Base-by-base conservation (phyloP, 768 basidiomycete genomes). In the Crepidotus variabilis region DNA sequence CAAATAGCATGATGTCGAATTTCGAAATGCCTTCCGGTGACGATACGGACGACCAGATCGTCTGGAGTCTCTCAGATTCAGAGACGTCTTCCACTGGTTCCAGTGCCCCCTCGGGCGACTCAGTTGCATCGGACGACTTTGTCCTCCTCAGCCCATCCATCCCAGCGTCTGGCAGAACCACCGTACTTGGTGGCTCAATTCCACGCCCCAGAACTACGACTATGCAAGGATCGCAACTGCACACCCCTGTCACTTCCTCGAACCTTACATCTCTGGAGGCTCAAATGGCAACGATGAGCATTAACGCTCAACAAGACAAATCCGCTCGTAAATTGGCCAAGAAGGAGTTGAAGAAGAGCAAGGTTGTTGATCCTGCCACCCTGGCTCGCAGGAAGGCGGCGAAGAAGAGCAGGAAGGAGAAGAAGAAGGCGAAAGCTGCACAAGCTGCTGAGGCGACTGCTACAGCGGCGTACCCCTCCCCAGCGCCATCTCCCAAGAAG, bases 31-130 rank as follows among this genome's bases (percentile, higher is more conserved):
- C 46, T 49, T 58, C 51, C 55, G 47, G 49, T 32, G 71, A 72
- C 55, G 70, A 74, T 47, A 80, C 78, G 0, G 82, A 81, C 61
- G 83, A 86, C 59, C 81, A 84, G 64, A 80, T 86, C 46, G 78
- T 85, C 18, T 83, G 78, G 75, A 70, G 64, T 39, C 61, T 77
- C 47, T 73, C 80, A 39, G 74, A 75, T 28, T 64, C 54, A 24
- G 69, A 66, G 33, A 58, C 61, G 36, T 13, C 32, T 9, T 65
- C 69, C 21, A 66, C 69, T 11, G 67, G 67, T 24, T 52, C 59
- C 33, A 56, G 55, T 43, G 68, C 65, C 39, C 67, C 67, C 11
- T 66, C 67, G 50, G 62, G 63, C 51, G 72, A 66, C 53, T 58
- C 63, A 22, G 66, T 66, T 23, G 67, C 71, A 21, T 77, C 76